Evolutionary conservation across 441 rosid genomes (phyloP), one percentile per base, ranked within the genome.

Genomic region (Erysimum cheiri): DNA sequence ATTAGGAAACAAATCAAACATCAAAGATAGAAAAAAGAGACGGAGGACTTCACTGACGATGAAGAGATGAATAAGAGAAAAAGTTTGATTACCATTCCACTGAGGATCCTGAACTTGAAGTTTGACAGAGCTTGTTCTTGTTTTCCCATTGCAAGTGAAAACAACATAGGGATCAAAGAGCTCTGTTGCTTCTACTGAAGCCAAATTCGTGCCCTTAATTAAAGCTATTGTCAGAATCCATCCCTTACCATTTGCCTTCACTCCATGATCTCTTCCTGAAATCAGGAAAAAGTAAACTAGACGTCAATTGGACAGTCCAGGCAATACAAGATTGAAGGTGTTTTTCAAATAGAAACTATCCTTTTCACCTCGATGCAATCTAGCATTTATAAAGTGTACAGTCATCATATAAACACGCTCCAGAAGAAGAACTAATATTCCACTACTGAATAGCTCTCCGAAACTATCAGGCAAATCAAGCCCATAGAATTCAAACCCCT

Each of bases 171-270:
- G 97, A 68, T 93, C 95, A 17, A 88, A 79, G 56, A 74, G 64
- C 65, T 78, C 87, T 19, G 82, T 80, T 15, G 80, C 80, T 67
- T 84, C 88, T 68, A 81, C 70, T 44, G 90, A 81, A 63, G 87
- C 86, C 78, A 88, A 76, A 79, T 83, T 85, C 35, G 76, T 72
- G 11, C 92, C 98, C 76, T 85, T 91, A 26, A 93, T 83, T 64
- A 93, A 80, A 75, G 96, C 96, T 52, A 91, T 83, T 10, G 97
- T 87, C 59, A 93, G 92, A 80, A 91, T 76, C 98, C 97, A 93
- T 62, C 98, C 98, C 54, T 82, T 85, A 19, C 92, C 92, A 69
- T 80, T 85, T 29, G 83, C 82, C 81, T 82, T 93, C 55, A 85
- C 75, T 53, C 91, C 90, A 68, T 82, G 87, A 69, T 88, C 89